phyloP scores from a whole-genome alignment of 345 rosid genomes.

The Microthlaspi erraticum region DNA sequence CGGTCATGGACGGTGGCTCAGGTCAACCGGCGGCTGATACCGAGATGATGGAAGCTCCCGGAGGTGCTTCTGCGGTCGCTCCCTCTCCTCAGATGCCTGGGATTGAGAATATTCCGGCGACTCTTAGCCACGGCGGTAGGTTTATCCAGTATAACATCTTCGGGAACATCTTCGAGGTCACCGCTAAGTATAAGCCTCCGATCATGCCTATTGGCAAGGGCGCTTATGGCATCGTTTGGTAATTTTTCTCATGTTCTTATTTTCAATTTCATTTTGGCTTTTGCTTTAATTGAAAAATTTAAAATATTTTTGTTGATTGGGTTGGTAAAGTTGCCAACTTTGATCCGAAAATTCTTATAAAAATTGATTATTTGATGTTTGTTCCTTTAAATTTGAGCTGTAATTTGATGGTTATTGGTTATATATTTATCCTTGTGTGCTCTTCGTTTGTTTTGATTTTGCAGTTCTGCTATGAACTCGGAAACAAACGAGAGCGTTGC shows the following conservation, averaged over 20 bases:
- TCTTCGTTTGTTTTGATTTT: conserved; percentile 6
- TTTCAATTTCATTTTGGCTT: background rate
- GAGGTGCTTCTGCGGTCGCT: conserved; percentile 38
- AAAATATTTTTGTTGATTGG: conserved; percentile 21
- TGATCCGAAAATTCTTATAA: background rate
- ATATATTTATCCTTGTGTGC: conserved; percentile 19
- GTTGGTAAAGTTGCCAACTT: conserved; percentile 37
- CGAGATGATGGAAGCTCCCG: conserved; percentile 74
- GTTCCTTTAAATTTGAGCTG: background rate
- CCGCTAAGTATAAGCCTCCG: conserved; percentile 96
- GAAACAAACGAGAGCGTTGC: conserved; percentile 93
- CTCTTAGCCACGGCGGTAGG: conserved; percentile 88
- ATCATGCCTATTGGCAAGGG: conserved; percentile 99
- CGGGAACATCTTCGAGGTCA: conserved; percentile 97
- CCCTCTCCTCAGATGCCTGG: conserved; percentile 48
- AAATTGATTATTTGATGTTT: conserved; percentile 6
- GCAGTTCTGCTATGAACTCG: conserved; percentile 88
- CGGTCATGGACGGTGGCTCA: conserved; percentile 56
- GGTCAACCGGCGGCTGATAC: conserved; percentile 67
- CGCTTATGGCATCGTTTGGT: conserved; percentile 99
- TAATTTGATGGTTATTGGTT: background rate
- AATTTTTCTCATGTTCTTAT: background rate
- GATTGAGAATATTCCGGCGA: conserved; percentile 83
- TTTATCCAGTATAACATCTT: conserved; percentile 97
- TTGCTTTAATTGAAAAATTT: background rate